A percentile compares a stretch with the other conserved stretches of the same genome.
Evolutionary conservation across 306 rosid species (phyloP).

Genomic region (Fragaria ananassa): DNA sequence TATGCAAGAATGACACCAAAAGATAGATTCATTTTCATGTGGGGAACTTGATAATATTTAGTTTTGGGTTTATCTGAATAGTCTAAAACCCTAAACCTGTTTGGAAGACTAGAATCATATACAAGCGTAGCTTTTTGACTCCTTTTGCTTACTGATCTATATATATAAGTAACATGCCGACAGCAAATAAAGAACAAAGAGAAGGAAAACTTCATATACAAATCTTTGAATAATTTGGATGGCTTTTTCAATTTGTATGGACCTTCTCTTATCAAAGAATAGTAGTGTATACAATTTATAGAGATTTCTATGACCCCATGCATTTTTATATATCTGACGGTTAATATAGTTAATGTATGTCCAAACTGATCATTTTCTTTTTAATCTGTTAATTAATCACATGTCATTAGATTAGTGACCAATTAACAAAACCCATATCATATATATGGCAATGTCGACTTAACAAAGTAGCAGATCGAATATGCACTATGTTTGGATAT

Average conservation of each 20-base stretch:
- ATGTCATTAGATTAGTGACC: background rate
- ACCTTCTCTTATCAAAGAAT: background rate
- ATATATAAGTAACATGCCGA: conserved; percentile 6
- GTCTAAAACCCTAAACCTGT: background rate
- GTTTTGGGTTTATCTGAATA: conserved; percentile 7
- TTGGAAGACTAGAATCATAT: background rate
- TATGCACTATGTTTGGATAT: background rate
- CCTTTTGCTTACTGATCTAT: background rate
- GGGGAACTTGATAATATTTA: background rate
- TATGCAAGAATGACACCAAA: conserved; percentile 9
- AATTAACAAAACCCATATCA: conserved; percentile 3
- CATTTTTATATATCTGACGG: conserved; percentile 15
- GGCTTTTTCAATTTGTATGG: background rate
- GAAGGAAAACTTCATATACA: background rate
- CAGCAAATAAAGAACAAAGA: background rate
- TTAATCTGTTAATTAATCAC: background rate
- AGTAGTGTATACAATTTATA: background rate
- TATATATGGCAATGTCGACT: background rate
- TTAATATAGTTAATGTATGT: conserved; percentile 13
- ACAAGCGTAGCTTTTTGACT: conserved; percentile 11
- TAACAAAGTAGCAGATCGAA: background rate
- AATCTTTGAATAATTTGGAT: background rate
- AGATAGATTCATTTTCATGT: background rate
- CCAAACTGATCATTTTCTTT: background rate
- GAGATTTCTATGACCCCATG: conserved; percentile 15